These are phyloP conservation scores for Hexamita inflata DNA, from an alignment of 208 protist species.

Conservation along the genomic window DNA sequence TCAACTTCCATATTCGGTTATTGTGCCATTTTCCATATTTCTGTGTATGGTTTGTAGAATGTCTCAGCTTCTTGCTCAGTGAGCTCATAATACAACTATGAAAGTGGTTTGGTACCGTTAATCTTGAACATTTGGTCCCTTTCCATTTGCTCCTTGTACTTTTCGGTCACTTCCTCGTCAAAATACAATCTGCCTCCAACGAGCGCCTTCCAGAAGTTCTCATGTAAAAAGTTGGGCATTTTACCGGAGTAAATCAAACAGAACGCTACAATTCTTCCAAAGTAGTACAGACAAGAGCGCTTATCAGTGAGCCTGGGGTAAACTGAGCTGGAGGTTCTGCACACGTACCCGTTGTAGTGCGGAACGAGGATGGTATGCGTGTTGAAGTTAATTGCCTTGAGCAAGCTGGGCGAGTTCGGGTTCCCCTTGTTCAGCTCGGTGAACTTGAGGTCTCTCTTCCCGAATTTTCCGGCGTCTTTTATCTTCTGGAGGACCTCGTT, in stretches of 20 bases:
- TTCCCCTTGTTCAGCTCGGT: neutral
- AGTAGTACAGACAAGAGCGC: constrained; percentile 6
- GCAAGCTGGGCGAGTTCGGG: neutral
- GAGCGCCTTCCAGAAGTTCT: neutral
- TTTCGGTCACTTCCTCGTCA: constrained; percentile 6
- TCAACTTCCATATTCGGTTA: neutral
- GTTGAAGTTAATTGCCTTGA: neutral
- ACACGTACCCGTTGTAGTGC: neutral
- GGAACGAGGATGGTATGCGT: neutral
- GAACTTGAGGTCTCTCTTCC: neutral
- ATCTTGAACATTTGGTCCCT: constrained; percentile 11
- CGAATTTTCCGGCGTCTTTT: neutral
- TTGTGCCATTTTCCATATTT: neutral
- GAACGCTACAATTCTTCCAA: constrained; percentile 5
- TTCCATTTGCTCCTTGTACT: neutral
- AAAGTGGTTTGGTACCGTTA: constrained; percentile 6
- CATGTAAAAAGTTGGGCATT: constrained; percentile 13
- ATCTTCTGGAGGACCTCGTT: neutral
- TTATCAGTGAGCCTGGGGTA: constrained; percentile 7
- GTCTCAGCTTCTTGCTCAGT: neutral
- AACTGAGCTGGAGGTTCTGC: neutral
- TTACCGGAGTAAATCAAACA: neutral
- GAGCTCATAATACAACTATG: neutral
- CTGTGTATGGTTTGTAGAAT: neutral
- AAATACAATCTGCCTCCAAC: constrained; percentile 9